Conservation (phyloP, 495 filamentous ascomycete species). For the Daldinia grandis region DNA sequence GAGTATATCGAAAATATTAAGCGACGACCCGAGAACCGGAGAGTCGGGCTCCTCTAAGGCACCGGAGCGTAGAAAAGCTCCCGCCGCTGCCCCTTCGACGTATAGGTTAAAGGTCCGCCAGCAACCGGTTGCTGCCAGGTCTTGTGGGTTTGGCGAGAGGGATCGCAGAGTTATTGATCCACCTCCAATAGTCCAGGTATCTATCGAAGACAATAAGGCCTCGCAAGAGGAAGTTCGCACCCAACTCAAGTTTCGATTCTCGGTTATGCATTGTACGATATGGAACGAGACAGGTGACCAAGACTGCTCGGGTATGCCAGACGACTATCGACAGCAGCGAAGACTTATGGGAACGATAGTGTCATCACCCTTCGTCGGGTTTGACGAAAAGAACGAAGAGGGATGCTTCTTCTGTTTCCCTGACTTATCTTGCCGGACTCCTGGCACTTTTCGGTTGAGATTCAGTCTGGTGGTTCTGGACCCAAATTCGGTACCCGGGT, state of each 20-base stretch:
- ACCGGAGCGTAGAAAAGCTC: slow-evolving; percentile 25
- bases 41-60: slow-evolving; percentile 41
- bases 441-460: slow-evolving; percentile 80
- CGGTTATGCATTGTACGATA: slow-evolving; percentile 83
- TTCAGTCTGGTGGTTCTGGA: slow-evolving; percentile 89
- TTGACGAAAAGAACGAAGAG: slow-evolving; percentile 70
- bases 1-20: slow-evolving; percentile 57
- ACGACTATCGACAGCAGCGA: slow-evolving; percentile 68
- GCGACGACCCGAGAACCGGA: slow-evolving; percentile 43
- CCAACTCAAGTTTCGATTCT: slow-evolving; percentile 76
- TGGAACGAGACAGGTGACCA: slow-evolving; percentile 68
- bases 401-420: slow-evolving; percentile 95
- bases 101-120: slow-evolving; percentile 77
- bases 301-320: slow-evolving; percentile 68
- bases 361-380: slow-evolving; percentile 74
- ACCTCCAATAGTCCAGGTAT: slow-evolving; percentile 91
- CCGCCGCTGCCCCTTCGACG: slow-evolving; percentile 27
- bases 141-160: slow-evolving; percentile 92
- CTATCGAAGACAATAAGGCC: slow-evolving; percentile 69
- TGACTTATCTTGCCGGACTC: slow-evolving; percentile 89
- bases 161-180: slow-evolving; percentile 95
- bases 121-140: slow-evolving; percentile 87
- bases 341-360: slow-evolving; percentile 83
- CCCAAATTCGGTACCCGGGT: slow-evolving; percentile 59
- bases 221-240: slow-evolving; percentile 61